These are phyloP conservation scores for Pelargonium myrrhifolium DNA, from an alignment of 441 rosid species.

Conservation along the genomic window DNA sequence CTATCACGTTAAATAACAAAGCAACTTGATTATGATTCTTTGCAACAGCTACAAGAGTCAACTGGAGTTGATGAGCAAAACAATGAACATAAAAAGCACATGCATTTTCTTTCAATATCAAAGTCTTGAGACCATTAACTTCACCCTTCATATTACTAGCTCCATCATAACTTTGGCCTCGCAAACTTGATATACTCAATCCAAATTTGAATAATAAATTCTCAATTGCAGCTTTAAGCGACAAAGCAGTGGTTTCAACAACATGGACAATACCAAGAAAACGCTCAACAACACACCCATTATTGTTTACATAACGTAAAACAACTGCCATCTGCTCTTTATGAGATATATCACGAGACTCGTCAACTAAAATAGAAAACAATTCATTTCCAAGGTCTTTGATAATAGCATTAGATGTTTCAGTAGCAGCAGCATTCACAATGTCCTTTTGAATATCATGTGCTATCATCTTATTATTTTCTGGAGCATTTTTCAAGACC, in stretches of 20 bases:
- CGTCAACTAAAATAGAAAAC: neutral
- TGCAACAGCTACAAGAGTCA: neutral
- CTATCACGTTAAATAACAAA: neutral
- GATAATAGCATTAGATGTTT: neutral
- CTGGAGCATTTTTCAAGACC: neutral
- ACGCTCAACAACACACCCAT: neutral
- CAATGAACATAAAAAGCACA: constrained; percentile 1
- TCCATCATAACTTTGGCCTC: constrained; percentile 11
- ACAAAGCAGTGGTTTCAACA: neutral
- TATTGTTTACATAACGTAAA: neutral
- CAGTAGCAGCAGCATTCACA: neutral
- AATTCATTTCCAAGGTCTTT: neutral
- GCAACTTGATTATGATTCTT: neutral
- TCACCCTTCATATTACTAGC: constrained; percentile 5
- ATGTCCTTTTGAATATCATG: neutral
- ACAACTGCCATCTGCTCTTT: neutral
- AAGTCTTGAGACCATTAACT: neutral
- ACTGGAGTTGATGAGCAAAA: constrained; percentile 9
- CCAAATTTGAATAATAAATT: neutral
- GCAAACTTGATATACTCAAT: neutral
- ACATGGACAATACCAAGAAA: neutral
- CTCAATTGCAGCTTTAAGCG: neutral
- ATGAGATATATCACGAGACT: neutral
- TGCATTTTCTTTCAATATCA: constrained; percentile 3
- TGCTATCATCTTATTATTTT: neutral